Conservation (phyloP, 768 basidiomycete species). For the Chlorophyllum brunneum region DNA sequence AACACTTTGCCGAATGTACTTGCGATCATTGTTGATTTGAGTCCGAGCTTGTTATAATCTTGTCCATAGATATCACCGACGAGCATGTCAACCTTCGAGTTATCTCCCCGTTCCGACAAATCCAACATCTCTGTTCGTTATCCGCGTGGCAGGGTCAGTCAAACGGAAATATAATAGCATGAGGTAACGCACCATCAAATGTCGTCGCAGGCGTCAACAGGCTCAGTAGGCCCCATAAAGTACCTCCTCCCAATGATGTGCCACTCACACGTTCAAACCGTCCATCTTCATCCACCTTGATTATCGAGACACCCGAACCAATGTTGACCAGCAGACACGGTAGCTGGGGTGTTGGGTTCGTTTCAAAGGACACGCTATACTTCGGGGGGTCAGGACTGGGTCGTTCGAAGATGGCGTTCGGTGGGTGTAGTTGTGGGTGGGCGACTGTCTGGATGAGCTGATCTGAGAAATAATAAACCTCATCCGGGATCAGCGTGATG, state of each 20-base stretch:
- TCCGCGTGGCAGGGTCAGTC: slow-evolving; percentile 10
- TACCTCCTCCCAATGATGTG: slow-evolving; percentile 95
- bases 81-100: slow-evolving; percentile 94
- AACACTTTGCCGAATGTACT: slow-evolving; percentile 99
- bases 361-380: slow-evolving; percentile 86
- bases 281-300: slow-evolving; percentile 95
- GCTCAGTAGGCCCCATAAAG: slow-evolving; percentile 93
- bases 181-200: slow-evolving; percentile 80
- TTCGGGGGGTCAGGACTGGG: slow-evolving; percentile 90
- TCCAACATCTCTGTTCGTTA: slow-evolving; percentile 82
- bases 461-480: slow-evolving; percentile 98
- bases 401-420: slow-evolving; percentile 50
- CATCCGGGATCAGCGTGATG: slow-evolving; percentile 92
- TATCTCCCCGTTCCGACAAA: slow-evolving; percentile 91
- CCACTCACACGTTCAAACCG: slow-evolving; percentile 95
- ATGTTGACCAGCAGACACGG: slow-evolving; percentile 98
- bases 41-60: slow-evolving; percentile 90
- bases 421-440: slow-evolving; percentile 22
- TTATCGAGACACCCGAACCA: slow-evolving; percentile 95
- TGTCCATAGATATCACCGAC: slow-evolving; percentile 99
- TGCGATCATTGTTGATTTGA: slow-evolving; percentile 97
- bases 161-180: slow-evolving; percentile 8
- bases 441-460: slow-evolving; percentile 78
- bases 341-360: slow-evolving; percentile 78
- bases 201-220: slow-evolving; percentile 90